A percentile compares a stretch with the other conserved stretches of the same genome.
phyloP scores from a whole-genome alignment of 2,329 filamentous ascomycete genomes.

The Stachybotrys chlorohalonatus region DNA sequence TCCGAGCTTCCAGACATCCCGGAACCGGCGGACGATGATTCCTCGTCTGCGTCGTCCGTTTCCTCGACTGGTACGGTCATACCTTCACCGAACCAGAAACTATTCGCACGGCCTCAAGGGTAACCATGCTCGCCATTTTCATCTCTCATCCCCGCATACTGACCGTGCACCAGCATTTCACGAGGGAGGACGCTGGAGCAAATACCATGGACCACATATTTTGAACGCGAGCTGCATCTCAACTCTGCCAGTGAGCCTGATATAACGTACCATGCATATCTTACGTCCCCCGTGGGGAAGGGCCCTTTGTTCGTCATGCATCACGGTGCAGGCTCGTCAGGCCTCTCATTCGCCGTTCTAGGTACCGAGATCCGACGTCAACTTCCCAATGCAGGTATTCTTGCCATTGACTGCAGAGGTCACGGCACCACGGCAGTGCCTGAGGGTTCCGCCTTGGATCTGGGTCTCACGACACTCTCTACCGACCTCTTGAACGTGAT shows the following conservation, averaged over 20 bases:
- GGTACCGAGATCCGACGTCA: slow-evolving; percentile 67
- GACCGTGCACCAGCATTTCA: slow-evolving; percentile 27
- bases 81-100: slow-evolving; percentile 62
- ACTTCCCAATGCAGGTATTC: slow-evolving; percentile 70
- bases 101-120: slow-evolving; percentile 65
- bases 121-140: slow-evolving; percentile 22
- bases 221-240: slow-evolving; percentile 78
- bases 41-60: slow-evolving; percentile 69
- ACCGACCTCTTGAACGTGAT: slow-evolving; percentile 65
- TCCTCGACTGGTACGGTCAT: slow-evolving; percentile 90
- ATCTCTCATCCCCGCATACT: not conserved
- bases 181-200: slow-evolving; percentile 51
- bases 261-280: slow-evolving; percentile 73
- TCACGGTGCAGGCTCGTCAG: slow-evolving; percentile 90
- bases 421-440: slow-evolving; percentile 65
- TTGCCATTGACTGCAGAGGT: slow-evolving; percentile 78
- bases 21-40: slow-evolving; percentile 48
- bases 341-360: slow-evolving; percentile 80
- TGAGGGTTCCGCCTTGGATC: slow-evolving; percentile 40
- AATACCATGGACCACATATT: slow-evolving; percentile 82
- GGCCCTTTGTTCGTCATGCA: slow-evolving; percentile 88
- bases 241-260: slow-evolving; percentile 32
- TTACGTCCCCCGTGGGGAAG: slow-evolving; percentile 67
- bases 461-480: slow-evolving; percentile 64
- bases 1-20: slow-evolving; percentile 37